Conservation (phyloP, 176 grass and related monocot genomes). For the Panicum miliaceum region DNA sequence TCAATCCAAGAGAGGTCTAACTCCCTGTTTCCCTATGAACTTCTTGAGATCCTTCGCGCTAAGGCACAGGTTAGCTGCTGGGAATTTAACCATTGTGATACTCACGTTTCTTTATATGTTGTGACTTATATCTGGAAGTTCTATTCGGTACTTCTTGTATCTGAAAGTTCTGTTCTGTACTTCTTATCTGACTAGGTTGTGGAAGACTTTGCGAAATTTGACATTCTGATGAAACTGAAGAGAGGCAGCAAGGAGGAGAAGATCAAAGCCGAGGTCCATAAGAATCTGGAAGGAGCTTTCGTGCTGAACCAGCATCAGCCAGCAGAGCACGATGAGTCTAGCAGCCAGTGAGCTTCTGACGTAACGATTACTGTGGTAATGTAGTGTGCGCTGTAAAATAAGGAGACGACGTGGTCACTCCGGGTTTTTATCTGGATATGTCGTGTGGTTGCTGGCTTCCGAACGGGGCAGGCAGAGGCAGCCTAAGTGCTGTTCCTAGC, state of each 20-base stretch:
- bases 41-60: constrained; percentile 71
- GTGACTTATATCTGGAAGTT: neutral
- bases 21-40: constrained; percentile 74
- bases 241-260: constrained; percentile 89
- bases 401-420: constrained; percentile 12
- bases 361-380: neutral
- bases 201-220: constrained; percentile 69
- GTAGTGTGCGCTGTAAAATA: constrained; percentile 39
- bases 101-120: neutral
- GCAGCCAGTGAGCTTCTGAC: constrained; percentile 45
- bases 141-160: neutral
- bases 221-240: constrained; percentile 90
- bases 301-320: constrained; percentile 72
- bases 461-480: neutral
- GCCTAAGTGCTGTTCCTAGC: neutral
- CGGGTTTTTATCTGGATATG: neutral
- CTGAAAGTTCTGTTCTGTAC: neutral
- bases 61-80: constrained; percentile 63
- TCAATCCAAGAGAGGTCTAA: constrained; percentile 82
- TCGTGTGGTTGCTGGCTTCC: neutral
- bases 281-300: constrained; percentile 79
- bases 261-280: constrained; percentile 87
- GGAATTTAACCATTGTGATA: neutral
- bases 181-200: constrained; percentile 53
- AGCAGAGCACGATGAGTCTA: constrained; percentile 55